Base-by-base conservation (phyloP, 345 rosid genomes). In the Acer campestre region DNA sequence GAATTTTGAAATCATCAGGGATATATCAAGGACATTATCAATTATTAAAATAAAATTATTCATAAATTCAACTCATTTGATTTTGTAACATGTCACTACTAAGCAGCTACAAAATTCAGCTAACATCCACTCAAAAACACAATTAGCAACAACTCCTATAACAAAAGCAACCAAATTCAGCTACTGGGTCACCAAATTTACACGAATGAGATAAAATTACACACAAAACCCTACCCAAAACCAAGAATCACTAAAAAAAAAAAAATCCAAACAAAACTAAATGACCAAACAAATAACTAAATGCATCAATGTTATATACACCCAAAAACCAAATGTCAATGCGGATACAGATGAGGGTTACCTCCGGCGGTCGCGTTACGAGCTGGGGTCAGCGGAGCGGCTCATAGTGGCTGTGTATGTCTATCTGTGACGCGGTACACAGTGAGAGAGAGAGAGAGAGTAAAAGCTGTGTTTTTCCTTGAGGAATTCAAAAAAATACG, bases 231-330 rank as follows among this genome's bases (percentile, higher is more conserved):
- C 40, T 9, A 11, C 61, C 46, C 2, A 74, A 61, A 62, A 46
- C 5, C 81, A 27, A 75, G 65, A 71, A 27, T 51, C 68, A 53
- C 44, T 16, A 42, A 18, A 49, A 73, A 48, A 55, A 31, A 18
- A 49, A 73, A 48, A 55, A 31, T 23, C n/a, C 29, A 65, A 65
- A n/a, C 7, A 22, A 22, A 10, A 62, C 68, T 3, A 2, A 14
- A 56, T 56, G 18, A n/a, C 61, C 18, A 18, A 16, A 27, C 0
- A 56, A 6, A 55, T 14, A 44, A 44, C 48, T 9, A 44, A 44
- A 44, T 44, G 48, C 12, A 44, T 7, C 48, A 44, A 44, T 44
- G 48, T 14, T 58, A n/a, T 6, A 18, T 16, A 56, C 7, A n/a
- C 61, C 23, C n/a, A 56, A 12, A 56, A 56, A 58, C 62, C 23